phyloP scores from a whole-genome alignment of 2,329 filamentous ascomycete species.

The Pezicula neosporulosa region DNA sequence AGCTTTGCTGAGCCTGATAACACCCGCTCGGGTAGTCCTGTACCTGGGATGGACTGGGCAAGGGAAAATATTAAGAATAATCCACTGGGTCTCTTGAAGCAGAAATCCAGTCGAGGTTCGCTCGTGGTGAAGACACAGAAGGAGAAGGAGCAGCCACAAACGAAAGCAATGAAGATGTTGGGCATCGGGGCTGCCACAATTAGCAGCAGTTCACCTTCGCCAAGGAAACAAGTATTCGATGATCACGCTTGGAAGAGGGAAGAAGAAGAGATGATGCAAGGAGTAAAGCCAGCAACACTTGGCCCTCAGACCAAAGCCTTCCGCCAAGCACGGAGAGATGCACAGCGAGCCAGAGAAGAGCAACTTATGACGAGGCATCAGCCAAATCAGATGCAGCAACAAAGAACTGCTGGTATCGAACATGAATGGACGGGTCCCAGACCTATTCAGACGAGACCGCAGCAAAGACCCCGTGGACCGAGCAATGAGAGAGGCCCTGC shows the following conservation, averaged over 20 bases:
- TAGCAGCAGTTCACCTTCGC: constrained; percentile 36
- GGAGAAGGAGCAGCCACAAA: constrained; percentile 36
- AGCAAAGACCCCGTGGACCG: constrained; percentile 11
- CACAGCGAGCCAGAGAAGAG: constrained; percentile 26
- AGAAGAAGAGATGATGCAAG: constrained; percentile 19
- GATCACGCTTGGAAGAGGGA: constrained; percentile 21
- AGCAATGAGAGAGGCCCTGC: constrained; percentile 13
- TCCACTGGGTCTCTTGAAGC: constrained; percentile 59
- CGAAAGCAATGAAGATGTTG: constrained; percentile 60
- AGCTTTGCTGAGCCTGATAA: constrained; percentile 63
- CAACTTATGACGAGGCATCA: constrained; percentile 22
- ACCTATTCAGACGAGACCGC: constrained; percentile 7
- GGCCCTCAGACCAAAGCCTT: constrained; percentile 24
- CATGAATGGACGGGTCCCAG: constrained; percentile 10
- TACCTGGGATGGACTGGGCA: constrained; percentile 31
- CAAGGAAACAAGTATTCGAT: constrained; percentile 30
- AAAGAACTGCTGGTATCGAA: background rate
- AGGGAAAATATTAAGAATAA: constrained; percentile 41
- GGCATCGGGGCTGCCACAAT: constrained; percentile 46
- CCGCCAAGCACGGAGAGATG: constrained; percentile 26
- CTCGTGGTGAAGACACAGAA: constrained; percentile 43
- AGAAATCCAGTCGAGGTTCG: constrained; percentile 66
- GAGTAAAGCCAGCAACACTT: constrained; percentile 7
- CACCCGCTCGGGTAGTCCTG: constrained; percentile 35
- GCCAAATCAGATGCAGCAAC: constrained; percentile 6